Percentiles rank a stretch among this genome's conserved stretches.
Conservation (phyloP, 2,329 filamentous ascomycete genomes). For the Fusarium sp. region DNA sequence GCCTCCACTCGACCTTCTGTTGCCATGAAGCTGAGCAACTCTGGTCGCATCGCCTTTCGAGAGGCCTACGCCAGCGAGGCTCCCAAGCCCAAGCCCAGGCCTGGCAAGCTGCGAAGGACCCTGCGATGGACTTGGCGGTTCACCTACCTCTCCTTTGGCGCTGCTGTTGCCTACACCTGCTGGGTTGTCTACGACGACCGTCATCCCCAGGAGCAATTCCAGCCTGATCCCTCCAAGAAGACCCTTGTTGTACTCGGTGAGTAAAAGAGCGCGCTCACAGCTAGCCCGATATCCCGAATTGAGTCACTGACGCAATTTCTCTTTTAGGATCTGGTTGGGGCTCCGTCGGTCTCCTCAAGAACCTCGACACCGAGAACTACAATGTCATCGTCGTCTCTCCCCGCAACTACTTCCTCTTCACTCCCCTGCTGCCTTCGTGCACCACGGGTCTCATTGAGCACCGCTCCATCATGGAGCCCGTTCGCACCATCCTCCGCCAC, state of each 20-base stretch:
- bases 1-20: constrained; percentile 47
- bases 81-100: constrained; percentile 60
- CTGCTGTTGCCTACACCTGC: constrained; percentile 75
- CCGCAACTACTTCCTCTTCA: constrained; percentile 99
- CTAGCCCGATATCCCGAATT: constrained; percentile 16
- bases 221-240: constrained; percentile 91
- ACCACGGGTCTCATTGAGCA: constrained; percentile 98
- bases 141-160: constrained; percentile 80
- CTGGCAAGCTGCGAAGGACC: constrained; percentile 72
- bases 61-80: constrained; percentile 65
- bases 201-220: constrained; percentile 82
- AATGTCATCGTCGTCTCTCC: constrained; percentile 98
- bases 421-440: constrained; percentile 94
- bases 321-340: constrained; percentile 90
- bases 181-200: constrained; percentile 88
- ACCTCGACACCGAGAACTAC: constrained; percentile 98
- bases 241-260: constrained; percentile 94
- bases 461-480: constrained; percentile 99
- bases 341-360: constrained; percentile 96
- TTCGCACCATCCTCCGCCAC: constrained; percentile 94
- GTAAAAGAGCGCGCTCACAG: constrained; percentile 35
- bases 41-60: constrained; percentile 56
- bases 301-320: constrained; percentile 40
- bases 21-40: constrained; percentile 50
- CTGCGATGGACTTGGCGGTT: constrained; percentile 87